A percentile compares a stretch with the other conserved stretches of the same genome.
Conservation (phyloP, 352 stramenopile species). For the Hyaloperonospora brassicae region DNA sequence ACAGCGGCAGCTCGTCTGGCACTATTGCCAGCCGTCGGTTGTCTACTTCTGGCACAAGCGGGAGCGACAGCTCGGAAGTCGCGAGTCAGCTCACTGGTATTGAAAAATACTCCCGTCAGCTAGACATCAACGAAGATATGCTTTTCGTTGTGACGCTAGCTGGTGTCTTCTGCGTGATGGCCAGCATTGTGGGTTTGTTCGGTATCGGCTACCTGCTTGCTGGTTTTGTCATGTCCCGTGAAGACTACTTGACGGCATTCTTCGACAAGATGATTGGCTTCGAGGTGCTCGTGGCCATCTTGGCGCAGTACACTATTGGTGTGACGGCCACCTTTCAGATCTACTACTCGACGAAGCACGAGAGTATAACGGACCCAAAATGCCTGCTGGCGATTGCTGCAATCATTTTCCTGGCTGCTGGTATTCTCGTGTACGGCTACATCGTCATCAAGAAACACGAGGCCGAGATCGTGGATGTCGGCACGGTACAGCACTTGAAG, state of each 20-base stretch:
- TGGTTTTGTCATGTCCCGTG: constrained; percentile 57
- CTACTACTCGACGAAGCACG: constrained; percentile 57
- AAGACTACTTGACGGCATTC: constrained; percentile 67
- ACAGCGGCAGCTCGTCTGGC: constrained; percentile 11
- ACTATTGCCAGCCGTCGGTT: constrained; percentile 29
- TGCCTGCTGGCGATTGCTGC: constrained; percentile 51
- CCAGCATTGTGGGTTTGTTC: constrained; percentile 52
- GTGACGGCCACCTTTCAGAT: constrained; percentile 82
- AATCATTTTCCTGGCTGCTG: constrained; percentile 56
- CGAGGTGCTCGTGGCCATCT: constrained; percentile 59
- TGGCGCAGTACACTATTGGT: constrained; percentile 82
- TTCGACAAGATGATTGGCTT: constrained; percentile 83
- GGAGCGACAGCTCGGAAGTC: constrained; percentile 13
- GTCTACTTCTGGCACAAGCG: constrained; percentile 15
- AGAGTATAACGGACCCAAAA: constrained; percentile 52
- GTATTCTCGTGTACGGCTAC: constrained; percentile 75
- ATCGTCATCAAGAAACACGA: constrained; percentile 67
- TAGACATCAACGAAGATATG: constrained; percentile 74
- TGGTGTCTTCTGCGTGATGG: constrained; percentile 69
- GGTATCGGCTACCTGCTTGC: constrained; percentile 45
- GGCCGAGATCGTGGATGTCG: constrained; percentile 67
- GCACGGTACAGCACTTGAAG: constrained; percentile 65
- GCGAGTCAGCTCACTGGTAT: constrained; percentile 36
- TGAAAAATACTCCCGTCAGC: constrained; percentile 57
- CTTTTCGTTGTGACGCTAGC: constrained; percentile 74